Percentiles rank a stretch among this genome's conserved stretches.
phyloP scores from a whole-genome alignment of 257 asterid species.

The Jasminum sambac region DNA sequence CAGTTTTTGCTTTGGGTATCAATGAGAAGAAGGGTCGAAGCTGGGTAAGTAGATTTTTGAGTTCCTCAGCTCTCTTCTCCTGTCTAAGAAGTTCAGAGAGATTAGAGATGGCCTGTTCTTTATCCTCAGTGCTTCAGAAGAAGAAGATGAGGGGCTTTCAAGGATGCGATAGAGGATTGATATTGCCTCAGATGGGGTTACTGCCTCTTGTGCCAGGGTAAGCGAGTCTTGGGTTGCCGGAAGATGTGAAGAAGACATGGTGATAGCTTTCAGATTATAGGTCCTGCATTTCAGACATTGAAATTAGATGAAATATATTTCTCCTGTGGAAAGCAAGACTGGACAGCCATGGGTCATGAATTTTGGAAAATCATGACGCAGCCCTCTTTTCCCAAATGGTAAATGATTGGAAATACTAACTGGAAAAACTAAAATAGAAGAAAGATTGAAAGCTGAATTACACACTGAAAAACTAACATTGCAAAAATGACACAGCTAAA shows the following conservation, averaged over 20 bases:
- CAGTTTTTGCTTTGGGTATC: conserved; percentile 71
- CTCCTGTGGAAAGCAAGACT: neutral
- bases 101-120: conserved; percentile 52
- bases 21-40: conserved; percentile 58
- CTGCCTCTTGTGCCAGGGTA: conserved; percentile 45
- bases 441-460: too few relatives aligned
- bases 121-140: conserved; percentile 54
- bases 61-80: conserved; percentile 56
- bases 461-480: too few relatives aligned
- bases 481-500: too few relatives aligned
- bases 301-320: conserved; percentile 12
- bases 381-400: too few relatives aligned
- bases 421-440: too few relatives aligned
- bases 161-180: conserved; percentile 46
- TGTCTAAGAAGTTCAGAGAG: conserved; percentile 58
- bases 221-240: conserved; percentile 58
- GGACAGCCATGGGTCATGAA: too few relatives aligned
- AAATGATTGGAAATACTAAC: too few relatives aligned
- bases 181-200: conserved; percentile 51
- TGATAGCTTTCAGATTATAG: conserved; percentile 19
- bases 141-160: conserved; percentile 54
- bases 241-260: conserved; percentile 42
- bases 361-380: too few relatives aligned
- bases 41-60: conserved; percentile 43
- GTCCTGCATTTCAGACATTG: too few relatives aligned